These are phyloP conservation scores for Penicillium expansum DNA, from an alignment of 2,329 filamentous ascomycete genomes.

Conservation along the genomic window DNA sequence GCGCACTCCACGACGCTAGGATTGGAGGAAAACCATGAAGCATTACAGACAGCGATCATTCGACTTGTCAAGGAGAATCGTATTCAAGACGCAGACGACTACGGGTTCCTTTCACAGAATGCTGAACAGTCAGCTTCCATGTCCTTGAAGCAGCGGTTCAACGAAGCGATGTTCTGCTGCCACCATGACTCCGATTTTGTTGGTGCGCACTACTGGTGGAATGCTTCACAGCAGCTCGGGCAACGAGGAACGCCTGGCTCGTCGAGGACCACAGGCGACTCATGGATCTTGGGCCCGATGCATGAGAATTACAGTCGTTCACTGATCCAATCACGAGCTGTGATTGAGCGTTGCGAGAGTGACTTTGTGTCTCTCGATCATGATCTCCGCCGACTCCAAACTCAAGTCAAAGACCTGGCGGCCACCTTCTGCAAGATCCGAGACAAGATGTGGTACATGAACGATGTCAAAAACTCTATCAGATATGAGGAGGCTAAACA, in stretches of 20 bases:
- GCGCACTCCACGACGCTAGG: slow-evolving; percentile 47
- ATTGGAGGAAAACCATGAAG: slow-evolving; percentile 75
- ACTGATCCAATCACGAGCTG: slow-evolving; percentile 30
- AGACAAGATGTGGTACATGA: slow-evolving; percentile 99
- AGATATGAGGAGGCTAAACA: slow-evolving; percentile 84
- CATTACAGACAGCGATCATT: slow-evolving; percentile 74
- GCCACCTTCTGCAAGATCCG: slow-evolving; percentile 69
- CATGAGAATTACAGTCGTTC: slow-evolving; percentile 53
- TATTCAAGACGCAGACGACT: slow-evolving; percentile 59
- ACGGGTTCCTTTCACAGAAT: slow-evolving; percentile 7
- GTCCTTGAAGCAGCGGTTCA: slow-evolving; percentile 43
- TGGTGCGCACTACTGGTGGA: slow-evolving; percentile 80
- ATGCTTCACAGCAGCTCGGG: slow-evolving; percentile 71
- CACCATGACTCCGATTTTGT: slow-evolving; percentile 79
- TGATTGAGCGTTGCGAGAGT: slow-evolving; percentile 39
- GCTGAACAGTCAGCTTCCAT: slow-evolving; percentile 6
- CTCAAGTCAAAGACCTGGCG: slow-evolving; percentile 71
- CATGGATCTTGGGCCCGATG: slow-evolving; percentile 69
- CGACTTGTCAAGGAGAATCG: slow-evolving; percentile 81
- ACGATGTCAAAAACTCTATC: slow-evolving; percentile 85
- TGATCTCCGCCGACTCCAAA: slow-evolving; percentile 74
- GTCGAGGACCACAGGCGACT: slow-evolving; percentile 58
- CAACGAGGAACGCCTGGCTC: slow-evolving; percentile 57
- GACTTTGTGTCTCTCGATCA: slow-evolving; percentile 75
- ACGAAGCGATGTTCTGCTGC: slow-evolving; percentile 72